These are phyloP conservation scores for Lanzia echinophila DNA, from an alignment of 2,329 filamentous ascomycete genomes.

Conservation along the genomic window DNA sequence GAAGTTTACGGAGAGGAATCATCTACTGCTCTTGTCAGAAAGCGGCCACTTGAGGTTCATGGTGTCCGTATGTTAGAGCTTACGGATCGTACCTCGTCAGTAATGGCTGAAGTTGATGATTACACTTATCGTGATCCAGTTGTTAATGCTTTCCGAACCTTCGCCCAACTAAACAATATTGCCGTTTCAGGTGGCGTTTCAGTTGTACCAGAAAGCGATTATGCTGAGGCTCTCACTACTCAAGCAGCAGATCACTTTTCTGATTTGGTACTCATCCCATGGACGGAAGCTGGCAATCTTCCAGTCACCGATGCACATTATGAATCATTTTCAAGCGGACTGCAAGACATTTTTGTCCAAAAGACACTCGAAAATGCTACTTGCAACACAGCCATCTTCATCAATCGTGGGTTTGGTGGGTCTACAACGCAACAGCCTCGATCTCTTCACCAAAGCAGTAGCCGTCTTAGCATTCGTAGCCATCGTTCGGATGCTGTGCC, in stretches of 20 bases:
- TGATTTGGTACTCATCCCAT: slow-evolving; percentile 77
- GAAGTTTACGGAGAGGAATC: slow-evolving; percentile 17
- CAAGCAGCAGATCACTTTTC: slow-evolving; percentile 64
- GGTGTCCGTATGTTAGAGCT: slow-evolving; percentile 82
- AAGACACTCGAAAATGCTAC: slow-evolving; percentile 55
- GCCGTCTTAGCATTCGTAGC: slow-evolving; percentile 49
- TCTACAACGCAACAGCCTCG: slow-evolving; percentile 35
- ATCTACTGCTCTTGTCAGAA: slow-evolving; percentile 17
- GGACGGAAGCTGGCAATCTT: slow-evolving; percentile 75
- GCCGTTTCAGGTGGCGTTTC: slow-evolving; percentile 76
- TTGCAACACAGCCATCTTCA: slow-evolving; percentile 69
- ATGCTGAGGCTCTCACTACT: slow-evolving; percentile 67
- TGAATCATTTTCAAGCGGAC: slow-evolving; percentile 53
- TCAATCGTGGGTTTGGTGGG: slow-evolving; percentile 64
- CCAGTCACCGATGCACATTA: slow-evolving; percentile 48
- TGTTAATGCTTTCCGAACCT: slow-evolving; percentile 83
- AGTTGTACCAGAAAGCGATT: slow-evolving; percentile 70
- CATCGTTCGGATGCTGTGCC: slow-evolving; percentile 49
- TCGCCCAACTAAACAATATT: slow-evolving; percentile 77
- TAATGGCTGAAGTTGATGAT: slow-evolving; percentile 85
- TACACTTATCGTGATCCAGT: slow-evolving; percentile 70
- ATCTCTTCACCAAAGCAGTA: slow-evolving; percentile 39
- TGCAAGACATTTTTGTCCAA: slow-evolving; percentile 70
- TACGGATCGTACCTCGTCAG: slow-evolving; percentile 86
- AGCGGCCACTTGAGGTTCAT: slow-evolving; percentile 39